Percentiles rank a stretch among this genome's conserved stretches.
Evolutionary conservation across 768 basidiomycete species (phyloP).

Genomic region (Mycena epipterygia): DNA sequence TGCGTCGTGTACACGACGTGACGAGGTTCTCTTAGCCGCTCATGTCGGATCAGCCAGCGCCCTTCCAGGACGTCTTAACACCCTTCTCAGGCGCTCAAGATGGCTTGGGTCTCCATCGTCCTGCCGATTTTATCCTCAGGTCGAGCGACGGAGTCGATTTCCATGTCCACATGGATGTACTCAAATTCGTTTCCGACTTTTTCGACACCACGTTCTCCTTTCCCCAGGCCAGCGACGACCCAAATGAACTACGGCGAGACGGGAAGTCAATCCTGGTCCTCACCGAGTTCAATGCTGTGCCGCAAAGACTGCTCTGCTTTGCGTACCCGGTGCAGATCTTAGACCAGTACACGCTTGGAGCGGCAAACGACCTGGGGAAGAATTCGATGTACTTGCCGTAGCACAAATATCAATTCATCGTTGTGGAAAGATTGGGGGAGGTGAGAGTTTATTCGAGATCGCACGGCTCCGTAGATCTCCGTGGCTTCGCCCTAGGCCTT

Average conservation of each 20-base stretch:
- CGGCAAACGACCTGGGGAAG: not conserved
- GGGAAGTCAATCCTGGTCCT: not conserved
- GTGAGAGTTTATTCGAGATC: conserved; percentile 5
- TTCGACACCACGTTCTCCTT: not conserved
- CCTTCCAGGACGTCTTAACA: not conserved
- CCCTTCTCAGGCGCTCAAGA: conserved; percentile 1
- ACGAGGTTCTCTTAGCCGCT: not conserved
- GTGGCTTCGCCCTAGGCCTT: not conserved
- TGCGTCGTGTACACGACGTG: no score
- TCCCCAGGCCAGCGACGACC: not conserved
- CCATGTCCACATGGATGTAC: not conserved
- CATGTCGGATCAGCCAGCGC: not conserved
- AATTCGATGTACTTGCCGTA: conserved; percentile 3
- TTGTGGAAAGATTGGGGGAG: not conserved
- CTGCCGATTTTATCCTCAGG: conserved; percentile 3
- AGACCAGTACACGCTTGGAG: no score
- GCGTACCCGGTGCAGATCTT: conserved; percentile 8
- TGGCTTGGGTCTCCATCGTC: not conserved
- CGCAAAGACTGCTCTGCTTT: not conserved
- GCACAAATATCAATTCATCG: conserved; percentile 17
- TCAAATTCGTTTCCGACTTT: not conserved
- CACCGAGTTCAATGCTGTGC: not conserved
- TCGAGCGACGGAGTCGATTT: conserved; percentile 18
- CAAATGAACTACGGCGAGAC: not conserved
- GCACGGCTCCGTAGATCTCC: not conserved